Evolutionary conservation across 1,284 basidiomycete genomes (phyloP), one percentile per base, ranked within the genome.

Genomic region (Rhizopogon parksii): DNA sequence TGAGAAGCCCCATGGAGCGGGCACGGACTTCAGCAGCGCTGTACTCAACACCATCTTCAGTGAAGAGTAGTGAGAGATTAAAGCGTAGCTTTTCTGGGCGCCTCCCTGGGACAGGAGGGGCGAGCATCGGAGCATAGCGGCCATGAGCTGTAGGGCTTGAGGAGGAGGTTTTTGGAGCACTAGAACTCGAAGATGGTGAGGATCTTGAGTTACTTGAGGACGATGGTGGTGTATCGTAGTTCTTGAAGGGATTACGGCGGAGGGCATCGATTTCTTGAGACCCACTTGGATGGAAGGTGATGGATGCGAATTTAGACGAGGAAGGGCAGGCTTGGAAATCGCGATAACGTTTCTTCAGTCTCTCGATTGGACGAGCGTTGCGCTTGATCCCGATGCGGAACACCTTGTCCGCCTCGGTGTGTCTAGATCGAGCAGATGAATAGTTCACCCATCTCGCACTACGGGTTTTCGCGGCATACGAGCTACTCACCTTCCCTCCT

Each of bases 351-450:
- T 79, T 82, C 71, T 94, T 94, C 50, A 99, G 77, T 19, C 92
- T 79, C 59, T 94, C 91, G 14, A 90, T 62, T 1, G 94, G 94
- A 12, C 88, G 79, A 7, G 88, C 92, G 55, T 80, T 80, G 17
- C 88, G 84, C 46, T 84, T 78, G 56, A 99, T 89, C 15, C 95
- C 95, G 43, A 88, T 79, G 17, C 79, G 79, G 71, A 91, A 97
- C 17, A 93, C 79, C 42, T 80, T 76, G 57, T 96, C 91, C 3
- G 95, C 93, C 53, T 93, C 85, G 50, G 78, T 72, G 37, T 73
- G 76, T 59, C 88, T 92, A 62, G 32, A 53, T 48, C 21, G 42
- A 55, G 36, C 46, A 32, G 15, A 47, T 15, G 32, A 32, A 49
- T 68, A 11, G 51, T 49, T 56, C 43, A 14, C 40, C 46, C 39